Base-by-base conservation (phyloP, 148 eudicot species). In the Vaccinium macrocarpon region DNA sequence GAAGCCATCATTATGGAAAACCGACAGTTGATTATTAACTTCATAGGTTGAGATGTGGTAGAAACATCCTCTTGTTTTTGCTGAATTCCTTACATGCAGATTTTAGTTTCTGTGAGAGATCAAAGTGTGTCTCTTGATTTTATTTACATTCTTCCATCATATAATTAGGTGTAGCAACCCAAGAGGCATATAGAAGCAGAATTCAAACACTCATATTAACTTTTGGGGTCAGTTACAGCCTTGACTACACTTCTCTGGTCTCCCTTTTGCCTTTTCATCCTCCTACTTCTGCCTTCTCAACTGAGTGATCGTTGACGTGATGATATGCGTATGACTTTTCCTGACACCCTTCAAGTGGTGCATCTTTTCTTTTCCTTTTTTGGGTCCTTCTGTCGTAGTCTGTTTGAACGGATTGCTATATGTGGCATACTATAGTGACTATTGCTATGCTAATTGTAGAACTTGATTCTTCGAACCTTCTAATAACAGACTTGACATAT, bases 231-330 rank as follows among this genome's bases (percentile, higher is more conserved):
- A 50, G 27, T 68, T 15, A 51, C 48, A 49, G 59, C 42, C 76
- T 81, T 81, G 76, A 50, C 74, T 57, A 15, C 23, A 50, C 77
- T 50, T 82, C 35, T 50, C 5, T 70, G 76, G 59, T 81, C 76
- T 52, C 32, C 71, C 51, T 70, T 71, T 21, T 10, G 38, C 76
- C 64, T 10, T 49, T 66, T 68, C 46, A 8, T 46, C 62, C 57
- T 64, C 73, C 8, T 6, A 68, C 27, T 70, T 68, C 77, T 27
- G 70, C 46, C 75, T 46, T 81, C 77, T 68, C 52, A 61, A 51
- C 77, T 68, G 50, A 50, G 15, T 68, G 14, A 48, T 70, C 15
- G 62, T 29, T 70, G 29, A 82, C 27, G 16, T 51, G 59, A 70
- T 2, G 0, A 82, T 70, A 14, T 50, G 48, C 16, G 51, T 46